phyloP scores from a whole-genome alignment of 345 rosid species.

The Citrus unshiu region DNA sequence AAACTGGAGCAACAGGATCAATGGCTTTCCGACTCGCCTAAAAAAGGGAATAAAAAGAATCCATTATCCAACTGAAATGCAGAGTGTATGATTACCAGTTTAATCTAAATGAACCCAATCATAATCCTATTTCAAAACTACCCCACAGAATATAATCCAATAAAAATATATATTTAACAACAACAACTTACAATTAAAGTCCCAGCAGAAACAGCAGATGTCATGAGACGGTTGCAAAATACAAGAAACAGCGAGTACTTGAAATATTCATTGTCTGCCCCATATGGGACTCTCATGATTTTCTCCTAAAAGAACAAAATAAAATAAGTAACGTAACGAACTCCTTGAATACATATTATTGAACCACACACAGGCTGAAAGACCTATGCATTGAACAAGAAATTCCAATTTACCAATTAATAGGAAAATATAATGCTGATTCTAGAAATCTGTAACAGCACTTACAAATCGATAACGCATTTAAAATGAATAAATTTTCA shows the following conservation, averaged over 20 bases:
- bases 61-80: neutral
- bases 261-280: slow-evolving; percentile 73
- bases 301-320: slow-evolving; percentile 52
- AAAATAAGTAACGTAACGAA: slow-evolving; percentile 13
- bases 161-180: neutral
- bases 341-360: neutral
- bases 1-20: slow-evolving; percentile 90
- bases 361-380: neutral
- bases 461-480: neutral
- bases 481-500: neutral
- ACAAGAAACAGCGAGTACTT: slow-evolving; percentile 85
- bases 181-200: slow-evolving; percentile 50
- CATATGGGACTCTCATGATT: slow-evolving; percentile 91
- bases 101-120: neutral
- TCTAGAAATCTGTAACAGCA: neutral
- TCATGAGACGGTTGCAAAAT: slow-evolving; percentile 85
- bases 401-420: neutral
- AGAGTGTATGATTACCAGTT: neutral
- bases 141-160: neutral
- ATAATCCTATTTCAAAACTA: neutral
- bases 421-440: neutral
- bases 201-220: slow-evolving; percentile 84
- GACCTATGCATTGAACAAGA: neutral
- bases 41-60: neutral
- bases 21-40: slow-evolving; percentile 80